phyloP scores from a whole-genome alignment of 331 rosid genomes.

The Quercus lobata region DNA sequence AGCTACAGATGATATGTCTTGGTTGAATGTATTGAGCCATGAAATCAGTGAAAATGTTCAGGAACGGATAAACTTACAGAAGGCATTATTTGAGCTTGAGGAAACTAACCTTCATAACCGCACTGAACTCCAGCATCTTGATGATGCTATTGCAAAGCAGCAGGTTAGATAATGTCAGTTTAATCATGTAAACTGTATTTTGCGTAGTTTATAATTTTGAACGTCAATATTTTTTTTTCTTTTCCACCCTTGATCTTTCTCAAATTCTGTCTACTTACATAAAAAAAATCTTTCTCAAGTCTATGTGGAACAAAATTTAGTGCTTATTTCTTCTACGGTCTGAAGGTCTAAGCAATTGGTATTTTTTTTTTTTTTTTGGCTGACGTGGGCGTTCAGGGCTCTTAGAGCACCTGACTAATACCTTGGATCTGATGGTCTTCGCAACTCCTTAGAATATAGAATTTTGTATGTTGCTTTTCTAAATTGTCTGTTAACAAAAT shows the following conservation, averaged over 20 bases:
- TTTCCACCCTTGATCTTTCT: neutral
- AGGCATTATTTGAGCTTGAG: slow-evolving; percentile 61
- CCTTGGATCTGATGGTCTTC: neutral
- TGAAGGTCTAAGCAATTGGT: neutral
- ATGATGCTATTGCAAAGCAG: slow-evolving; percentile 50
- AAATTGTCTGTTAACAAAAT: neutral
- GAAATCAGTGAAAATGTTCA: slow-evolving; percentile 64
- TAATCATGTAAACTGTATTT: neutral
- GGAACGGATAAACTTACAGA: slow-evolving; percentile 62
- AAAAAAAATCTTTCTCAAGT: neutral
- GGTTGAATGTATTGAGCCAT: slow-evolving; percentile 56
- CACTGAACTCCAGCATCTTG: slow-evolving; percentile 59
- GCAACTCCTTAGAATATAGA: neutral
- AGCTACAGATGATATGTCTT: slow-evolving; percentile 50
- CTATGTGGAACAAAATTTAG: neutral
- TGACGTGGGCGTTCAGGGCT: too few species aligned
- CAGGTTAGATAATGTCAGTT: slow-evolving; percentile 31
- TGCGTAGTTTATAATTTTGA: neutral
- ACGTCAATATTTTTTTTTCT: neutral
- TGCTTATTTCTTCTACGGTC: neutral
- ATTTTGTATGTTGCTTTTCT: neutral
- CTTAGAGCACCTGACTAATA: too few species aligned
- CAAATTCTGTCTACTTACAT: too few species aligned
- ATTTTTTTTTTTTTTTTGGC: too few species aligned
- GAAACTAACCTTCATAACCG: slow-evolving; percentile 53